Base-by-base conservation (phyloP, 768 basidiomycete genomes). In the Solioccasus polychromus region DNA sequence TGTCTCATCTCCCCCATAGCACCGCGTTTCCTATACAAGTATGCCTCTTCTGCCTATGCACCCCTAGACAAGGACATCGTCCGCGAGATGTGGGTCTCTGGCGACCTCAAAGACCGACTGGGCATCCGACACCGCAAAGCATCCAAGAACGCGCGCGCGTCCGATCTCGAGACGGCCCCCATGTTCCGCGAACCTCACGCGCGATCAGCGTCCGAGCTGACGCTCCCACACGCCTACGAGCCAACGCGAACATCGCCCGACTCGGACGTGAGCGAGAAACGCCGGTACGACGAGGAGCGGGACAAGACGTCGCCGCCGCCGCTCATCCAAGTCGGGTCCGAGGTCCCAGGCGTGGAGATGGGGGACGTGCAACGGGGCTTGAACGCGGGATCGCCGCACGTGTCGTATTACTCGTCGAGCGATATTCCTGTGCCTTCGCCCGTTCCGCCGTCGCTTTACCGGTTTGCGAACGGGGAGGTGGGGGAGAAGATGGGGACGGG, bases 1-100 rank as follows among this genome's bases (percentile, higher is more conserved):
- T 5, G 4, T 35, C 12, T 69, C 3, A 19, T 36, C 25, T 17
- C 30, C 22, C n/a, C 15, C 19, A 18, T 49, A 91, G 89, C 82
- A 5, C 95, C 95, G 0, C 80, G 90, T 14, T 92, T 89, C 71
- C 43, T 94, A 25, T 71, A 82, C 66, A 89, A 90, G 59, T 91
- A 79, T 61, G 59, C 85, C 49, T 71, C 76, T 9, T 73, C 82
- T 1, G 76, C 83, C 1, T 96, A 93, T 58, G 68, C 64, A 38
- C 93, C 94, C 3, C 71, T 83, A 15, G 95, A 98, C 73, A 86
- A 82, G 61, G 89, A 96, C 56, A 83, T 97, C 45, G 74, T 98
- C 8, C 83, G 95, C 23, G 95, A 98, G 71, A 86, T 83, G 79
- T 92, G 88, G 89, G 88, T 92, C 4, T 58, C 64, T 47, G 90